Conservation (phyloP, 768 basidiomycete species). For the Serendipita sp. region DNA sequence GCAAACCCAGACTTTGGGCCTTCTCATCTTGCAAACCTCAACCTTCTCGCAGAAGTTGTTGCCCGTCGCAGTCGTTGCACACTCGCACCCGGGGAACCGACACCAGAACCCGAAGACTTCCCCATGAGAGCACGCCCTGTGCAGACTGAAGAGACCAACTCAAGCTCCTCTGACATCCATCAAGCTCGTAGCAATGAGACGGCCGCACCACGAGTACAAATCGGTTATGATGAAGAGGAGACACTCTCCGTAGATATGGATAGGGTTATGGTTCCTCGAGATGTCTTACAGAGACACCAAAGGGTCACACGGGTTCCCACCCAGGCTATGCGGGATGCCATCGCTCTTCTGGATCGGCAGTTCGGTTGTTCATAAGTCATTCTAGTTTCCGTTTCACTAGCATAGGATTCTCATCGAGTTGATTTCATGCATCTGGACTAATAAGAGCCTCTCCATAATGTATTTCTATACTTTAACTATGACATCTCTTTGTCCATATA, state of each 20-base stretch:
- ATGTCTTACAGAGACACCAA: constrained; percentile 36
- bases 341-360: constrained; percentile 48
- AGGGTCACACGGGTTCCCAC: constrained; percentile 49
- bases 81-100: constrained; percentile 49
- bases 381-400: no score
- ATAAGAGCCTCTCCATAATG: no score
- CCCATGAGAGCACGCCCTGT: background rate
- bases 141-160: background rate
- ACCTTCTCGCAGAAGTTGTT: constrained; percentile 76
- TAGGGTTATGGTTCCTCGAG: constrained; percentile 36
- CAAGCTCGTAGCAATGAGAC: constrained; percentile 17
- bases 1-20: background rate
- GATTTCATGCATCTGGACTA: background rate
- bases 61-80: constrained; percentile 64
- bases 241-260: background rate
- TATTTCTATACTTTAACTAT: no score
- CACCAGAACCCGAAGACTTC: constrained; percentile 28
- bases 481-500: no score
- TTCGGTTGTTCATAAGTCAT: constrained; percentile 12
- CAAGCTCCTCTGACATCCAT: background rate
- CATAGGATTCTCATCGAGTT: background rate
- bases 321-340: constrained; percentile 57
- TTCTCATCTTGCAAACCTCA: constrained; percentile 38
- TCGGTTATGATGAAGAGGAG: background rate
- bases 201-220: background rate